phyloP scores from a whole-genome alignment of 495 filamentous ascomycete genomes.

The Acidomyces sp. region DNA sequence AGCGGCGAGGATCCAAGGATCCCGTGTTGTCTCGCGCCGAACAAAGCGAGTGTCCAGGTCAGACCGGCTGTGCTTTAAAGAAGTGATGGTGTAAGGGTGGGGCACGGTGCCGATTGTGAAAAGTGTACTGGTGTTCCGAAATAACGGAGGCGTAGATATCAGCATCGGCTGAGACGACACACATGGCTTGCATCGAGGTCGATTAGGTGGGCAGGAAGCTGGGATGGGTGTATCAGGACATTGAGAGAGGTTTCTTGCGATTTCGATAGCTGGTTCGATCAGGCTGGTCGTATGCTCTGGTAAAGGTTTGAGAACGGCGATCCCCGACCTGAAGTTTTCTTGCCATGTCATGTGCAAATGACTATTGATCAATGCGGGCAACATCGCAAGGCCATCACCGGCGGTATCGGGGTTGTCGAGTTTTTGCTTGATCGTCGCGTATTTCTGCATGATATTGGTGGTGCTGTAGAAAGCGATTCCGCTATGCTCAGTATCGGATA shows the following conservation, averaged over 20 bases:
- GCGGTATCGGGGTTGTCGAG: slow-evolving; percentile 22
- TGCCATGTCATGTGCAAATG: slow-evolving; percentile 84
- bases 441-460: slow-evolving; percentile 44
- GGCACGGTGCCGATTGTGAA: slow-evolving; percentile 82
- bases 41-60: slow-evolving; percentile 53
- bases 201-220: slow-evolving; percentile 75
- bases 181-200: slow-evolving; percentile 59
- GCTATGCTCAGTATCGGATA: slow-evolving; percentile 46
- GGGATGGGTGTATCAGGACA: slow-evolving; percentile 62
- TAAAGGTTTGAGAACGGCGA: slow-evolving; percentile 67
- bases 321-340: slow-evolving; percentile 57
- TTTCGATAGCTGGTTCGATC: slow-evolving; percentile 50
- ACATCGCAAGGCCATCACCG: slow-evolving; percentile 43
- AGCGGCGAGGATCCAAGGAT: slow-evolving; percentile 62
- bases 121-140: slow-evolving; percentile 31
- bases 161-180: slow-evolving; percentile 32
- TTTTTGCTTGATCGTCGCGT: slow-evolving; percentile 52
- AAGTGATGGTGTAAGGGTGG: slow-evolving; percentile 72
- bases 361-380: slow-evolving; percentile 61
- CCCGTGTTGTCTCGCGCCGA: slow-evolving; percentile 60
- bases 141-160: slow-evolving; percentile 19
- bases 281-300: slow-evolving; percentile 54
- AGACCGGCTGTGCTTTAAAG: slow-evolving; percentile 40
- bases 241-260: slow-evolving; percentile 58
- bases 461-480: slow-evolving; percentile 70